Evolutionary conservation across 2,329 filamentous ascomycete genomes (phyloP), one percentile per base, ranked within the genome.

Genomic region (Pseudopithomyces chartarum): DNA sequence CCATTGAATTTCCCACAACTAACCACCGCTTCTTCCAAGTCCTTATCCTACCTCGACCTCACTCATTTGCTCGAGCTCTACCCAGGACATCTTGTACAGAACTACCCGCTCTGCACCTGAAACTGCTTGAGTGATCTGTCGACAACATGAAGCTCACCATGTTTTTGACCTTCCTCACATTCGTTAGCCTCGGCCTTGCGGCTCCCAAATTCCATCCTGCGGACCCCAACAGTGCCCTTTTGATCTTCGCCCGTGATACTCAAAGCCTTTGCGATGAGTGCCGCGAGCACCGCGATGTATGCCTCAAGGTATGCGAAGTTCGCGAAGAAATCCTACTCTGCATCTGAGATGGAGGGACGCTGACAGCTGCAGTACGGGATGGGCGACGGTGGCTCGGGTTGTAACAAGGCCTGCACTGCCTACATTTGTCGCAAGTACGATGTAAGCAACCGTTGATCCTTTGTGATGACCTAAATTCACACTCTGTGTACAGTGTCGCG

Each of bases 391-490:
- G 17, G 42, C 8, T 40, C 36, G 12, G n/a, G 22, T 15, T 42
- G 38, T n/a, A 2, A 5, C 23, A 43, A 43, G 38, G 45, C 51
- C 33, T 57, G 55, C 45, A 42, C 15, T 3, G 36, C 26, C 12
- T 51, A 40, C 34, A 11, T 57, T 3, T 57, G 55, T 40, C 45
- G 55, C 20, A 57, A 54, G 51, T 54, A 15, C 12, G 22, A 54
- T 13, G 55, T 57, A 50, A 46, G 55, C 50, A n/a, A 22, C 2
- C 26, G 2, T 3, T 47, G 6, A 6, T 3, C 10, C 34, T 29
- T 34, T 34, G 3, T 42, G 20, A 51, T 23, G 19, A 29, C 13
- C 32, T 33, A 15, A 8, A 20, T 42, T 56, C 17, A 56, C 12
- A 11, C 22, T 32, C 11, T 2, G 33, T 29, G 22, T 26, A 19